phyloP scores from a whole-genome alignment of 1,139 yeast genomes.

The Arxiozyma heterogenica region DNA sequence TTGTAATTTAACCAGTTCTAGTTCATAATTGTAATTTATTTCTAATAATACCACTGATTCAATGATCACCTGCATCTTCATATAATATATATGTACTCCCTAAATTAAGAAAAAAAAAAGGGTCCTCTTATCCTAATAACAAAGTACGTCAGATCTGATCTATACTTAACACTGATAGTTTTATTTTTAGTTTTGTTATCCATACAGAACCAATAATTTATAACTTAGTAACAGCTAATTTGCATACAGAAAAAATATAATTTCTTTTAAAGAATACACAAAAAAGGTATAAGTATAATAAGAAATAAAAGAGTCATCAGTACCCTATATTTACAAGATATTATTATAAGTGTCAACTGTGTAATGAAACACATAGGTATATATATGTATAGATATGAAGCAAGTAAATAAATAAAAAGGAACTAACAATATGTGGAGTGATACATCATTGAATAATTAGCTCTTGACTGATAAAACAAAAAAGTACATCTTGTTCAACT shows the following conservation, averaged over 20 bases:
- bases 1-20: neutral
- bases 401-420: too few relatives aligned
- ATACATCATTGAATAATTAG: neutral
- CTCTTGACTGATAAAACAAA: neutral
- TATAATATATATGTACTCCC: neutral
- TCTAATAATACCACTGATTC: conserved; percentile 1
- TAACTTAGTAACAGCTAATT: too few relatives aligned
- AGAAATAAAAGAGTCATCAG: neutral
- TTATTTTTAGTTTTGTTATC: too few relatives aligned
- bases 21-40: conserved; percentile 1
- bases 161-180: too few relatives aligned
- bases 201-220: too few relatives aligned
- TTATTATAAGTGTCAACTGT: neutral
- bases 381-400: neutral
- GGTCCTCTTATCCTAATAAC: too few relatives aligned
- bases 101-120: too few relatives aligned
- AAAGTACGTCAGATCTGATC: too few relatives aligned
- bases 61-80: neutral
- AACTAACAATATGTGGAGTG: neutral
- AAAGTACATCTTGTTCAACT: conserved; percentile 5
- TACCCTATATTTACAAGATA: conserved; percentile 1
- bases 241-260: too few relatives aligned
- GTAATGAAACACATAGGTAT: neutral
- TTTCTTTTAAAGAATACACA: neutral
- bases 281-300: conserved; percentile 5